These are phyloP conservation scores for Zygotorulaspora chibaensis DNA, from an alignment of 805 yeast species.

Conservation along the genomic window DNA sequence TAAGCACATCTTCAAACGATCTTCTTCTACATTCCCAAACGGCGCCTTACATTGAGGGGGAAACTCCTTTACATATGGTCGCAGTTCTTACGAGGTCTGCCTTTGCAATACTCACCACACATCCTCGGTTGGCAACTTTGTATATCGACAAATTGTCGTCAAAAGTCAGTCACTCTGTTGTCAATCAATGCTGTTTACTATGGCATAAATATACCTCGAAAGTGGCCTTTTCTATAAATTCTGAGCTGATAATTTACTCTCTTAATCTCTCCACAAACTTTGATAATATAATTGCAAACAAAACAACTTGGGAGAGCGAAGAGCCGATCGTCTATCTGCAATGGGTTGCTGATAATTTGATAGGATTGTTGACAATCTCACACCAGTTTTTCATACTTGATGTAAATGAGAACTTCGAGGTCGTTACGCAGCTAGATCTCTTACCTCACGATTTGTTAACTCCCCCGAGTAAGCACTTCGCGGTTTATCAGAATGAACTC, in stretches of 20 bases:
- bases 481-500: slow-evolving; percentile 18
- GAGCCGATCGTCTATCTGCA: slow-evolving; percentile 22
- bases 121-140: slow-evolving; percentile 11
- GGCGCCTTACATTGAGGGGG: slow-evolving; percentile 10
- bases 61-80: slow-evolving; percentile 13
- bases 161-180: not conserved
- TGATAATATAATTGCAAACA: not conserved
- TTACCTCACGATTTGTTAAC: slow-evolving; percentile 23
- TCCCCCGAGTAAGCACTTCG: slow-evolving; percentile 27
- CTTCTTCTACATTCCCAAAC: slow-evolving; percentile 10
- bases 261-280: not conserved
- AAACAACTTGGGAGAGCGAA: slow-evolving; percentile 1
- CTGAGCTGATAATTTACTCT: slow-evolving; percentile 8
- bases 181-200: slow-evolving; percentile 12
- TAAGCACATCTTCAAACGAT: slow-evolving; percentile 15
- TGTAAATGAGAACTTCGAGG: slow-evolving; percentile 8
- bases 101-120: slow-evolving; percentile 19
- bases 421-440: slow-evolving; percentile 23
- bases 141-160: slow-evolving; percentile 8
- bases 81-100: slow-evolving; percentile 24
- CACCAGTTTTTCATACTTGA: slow-evolving; percentile 25
- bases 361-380: slow-evolving; percentile 28
- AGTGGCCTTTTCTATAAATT: slow-evolving; percentile 22
- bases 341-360: slow-evolving; percentile 24
- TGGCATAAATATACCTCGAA: slow-evolving; percentile 19